Conservation (phyloP, 192 early-diverging fungal genomes). For the Rhizoclosmatium sp. region DNA sequence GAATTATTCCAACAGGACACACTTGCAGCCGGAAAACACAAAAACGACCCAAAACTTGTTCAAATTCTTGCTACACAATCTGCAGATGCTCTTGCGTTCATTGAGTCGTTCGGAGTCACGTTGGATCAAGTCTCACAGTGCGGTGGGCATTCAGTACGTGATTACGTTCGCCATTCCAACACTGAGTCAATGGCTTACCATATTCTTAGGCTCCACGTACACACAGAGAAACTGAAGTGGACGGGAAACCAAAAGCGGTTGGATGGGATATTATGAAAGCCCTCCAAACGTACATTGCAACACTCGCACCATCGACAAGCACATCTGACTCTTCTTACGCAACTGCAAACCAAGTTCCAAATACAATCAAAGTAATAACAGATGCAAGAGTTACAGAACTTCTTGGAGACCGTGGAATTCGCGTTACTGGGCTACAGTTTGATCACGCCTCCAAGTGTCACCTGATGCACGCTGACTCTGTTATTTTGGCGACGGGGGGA, state of each 20-base stretch:
- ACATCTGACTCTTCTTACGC: neutral
- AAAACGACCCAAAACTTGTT: slow-evolving; percentile 16
- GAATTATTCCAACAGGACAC: slow-evolving; percentile 60
- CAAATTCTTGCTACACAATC: slow-evolving; percentile 7
- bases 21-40: slow-evolving; percentile 60
- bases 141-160: slow-evolving; percentile 74
- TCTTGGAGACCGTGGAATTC: slow-evolving; percentile 43
- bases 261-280: slow-evolving; percentile 47
- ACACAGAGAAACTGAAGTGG: slow-evolving; percentile 60
- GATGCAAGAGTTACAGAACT: slow-evolving; percentile 72
- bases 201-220: slow-evolving; percentile 68
- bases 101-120: slow-evolving; percentile 44
- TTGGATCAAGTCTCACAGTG: slow-evolving; percentile 79
- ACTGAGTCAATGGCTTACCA: neutral
- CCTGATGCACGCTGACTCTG: slow-evolving; percentile 60
- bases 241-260: slow-evolving; percentile 44
- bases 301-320: neutral
- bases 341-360: neutral
- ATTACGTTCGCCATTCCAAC: neutral
- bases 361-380: slow-evolving; percentile 69
- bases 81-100: slow-evolving; percentile 10
- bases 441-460: slow-evolving; percentile 40
- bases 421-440: slow-evolving; percentile 27
- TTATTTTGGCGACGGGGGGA: slow-evolving; percentile 86
- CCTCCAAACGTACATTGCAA: slow-evolving; percentile 6